Percentiles rank a stretch among this genome's conserved stretches.
Conservation (phyloP, 2,329 filamentous ascomycete genomes). For the Nothophaeocryptopus gaeumannii region DNA sequence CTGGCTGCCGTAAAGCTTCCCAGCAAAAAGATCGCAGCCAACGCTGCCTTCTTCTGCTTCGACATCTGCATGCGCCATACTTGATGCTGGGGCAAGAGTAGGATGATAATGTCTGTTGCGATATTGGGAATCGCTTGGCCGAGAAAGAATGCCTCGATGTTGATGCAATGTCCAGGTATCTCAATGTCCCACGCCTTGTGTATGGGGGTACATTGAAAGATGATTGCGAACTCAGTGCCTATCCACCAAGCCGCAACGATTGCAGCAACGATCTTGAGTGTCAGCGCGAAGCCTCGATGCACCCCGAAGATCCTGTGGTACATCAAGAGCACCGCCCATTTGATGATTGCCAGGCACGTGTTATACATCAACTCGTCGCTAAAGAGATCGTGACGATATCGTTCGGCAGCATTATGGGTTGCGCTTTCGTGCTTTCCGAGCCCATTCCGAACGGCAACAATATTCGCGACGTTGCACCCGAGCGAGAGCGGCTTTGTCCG, state of each 20-base stretch:
- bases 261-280: conserved; percentile 6
- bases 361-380: conserved; percentile 14
- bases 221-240: conserved; percentile 11
- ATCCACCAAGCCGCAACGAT: conserved; percentile 17
- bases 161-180: conserved; percentile 6
- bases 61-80: conserved; percentile 15
- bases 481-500: conserved; percentile 7
- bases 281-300: conserved; percentile 4
- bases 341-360: conserved; percentile 17
- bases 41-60: conserved; percentile 7
- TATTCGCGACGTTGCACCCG: conserved; percentile 8
- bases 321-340: conserved; percentile 18
- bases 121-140: conserved; percentile 17
- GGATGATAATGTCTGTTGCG: conserved; percentile 15
- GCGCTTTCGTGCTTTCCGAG: conserved; percentile 17
- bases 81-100: conserved; percentile 15
- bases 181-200: conserved; percentile 14
- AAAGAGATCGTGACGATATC: conserved; percentile 15
- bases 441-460: conserved; percentile 8
- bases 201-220: conserved; percentile 16
- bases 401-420: conserved; percentile 8
- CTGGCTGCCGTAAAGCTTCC: conserved; percentile 15
- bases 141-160: conserved; percentile 14
- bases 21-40: conserved; percentile 15
- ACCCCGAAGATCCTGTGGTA: conserved; percentile 21